A percentile compares a stretch with the other conserved stretches of the same genome.
Conservation (phyloP, 306 rosid species). For the Mucuna pruriens region DNA sequence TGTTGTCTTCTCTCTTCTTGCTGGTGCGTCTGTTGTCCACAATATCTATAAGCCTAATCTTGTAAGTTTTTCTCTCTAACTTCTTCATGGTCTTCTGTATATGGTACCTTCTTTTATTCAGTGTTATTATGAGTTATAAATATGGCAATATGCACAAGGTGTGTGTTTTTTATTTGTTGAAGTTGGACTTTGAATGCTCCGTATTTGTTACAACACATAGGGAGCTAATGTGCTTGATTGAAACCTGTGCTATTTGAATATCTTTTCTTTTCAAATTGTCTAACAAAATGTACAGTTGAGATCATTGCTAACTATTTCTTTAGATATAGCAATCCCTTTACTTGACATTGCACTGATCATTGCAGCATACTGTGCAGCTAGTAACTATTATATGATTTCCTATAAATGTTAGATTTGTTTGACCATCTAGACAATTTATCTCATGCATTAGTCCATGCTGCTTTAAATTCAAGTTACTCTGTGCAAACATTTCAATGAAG, state of each 20-base stretch:
- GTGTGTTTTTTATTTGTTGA: neutral
- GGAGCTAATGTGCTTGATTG: constrained; percentile 6
- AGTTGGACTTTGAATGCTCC: constrained; percentile 1
- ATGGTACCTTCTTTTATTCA: neutral
- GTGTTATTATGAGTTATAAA: neutral
- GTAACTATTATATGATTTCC: neutral
- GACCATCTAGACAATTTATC: constrained; percentile 6
- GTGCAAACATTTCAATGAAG: neutral
- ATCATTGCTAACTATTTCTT: neutral
- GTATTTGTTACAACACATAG: neutral
- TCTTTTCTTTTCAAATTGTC: constrained; percentile 3
- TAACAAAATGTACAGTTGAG: neutral
- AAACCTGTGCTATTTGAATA: constrained; percentile 7
- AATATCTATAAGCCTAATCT: constrained; percentile 58
- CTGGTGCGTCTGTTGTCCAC: constrained; percentile 54
- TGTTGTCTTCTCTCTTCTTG: constrained; percentile 52
- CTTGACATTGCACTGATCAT: neutral
- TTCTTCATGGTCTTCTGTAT: neutral
- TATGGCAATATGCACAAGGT: neutral
- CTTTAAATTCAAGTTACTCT: neutral
- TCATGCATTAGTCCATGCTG: neutral
- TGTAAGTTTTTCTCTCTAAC: constrained; percentile 37
- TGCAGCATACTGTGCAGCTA: neutral
- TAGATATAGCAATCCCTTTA: neutral
- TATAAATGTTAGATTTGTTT: neutral